These are phyloP conservation scores for Stagonosporopsis vannaccii DNA, from an alignment of 2,329 filamentous ascomycete species.

Conservation along the genomic window DNA sequence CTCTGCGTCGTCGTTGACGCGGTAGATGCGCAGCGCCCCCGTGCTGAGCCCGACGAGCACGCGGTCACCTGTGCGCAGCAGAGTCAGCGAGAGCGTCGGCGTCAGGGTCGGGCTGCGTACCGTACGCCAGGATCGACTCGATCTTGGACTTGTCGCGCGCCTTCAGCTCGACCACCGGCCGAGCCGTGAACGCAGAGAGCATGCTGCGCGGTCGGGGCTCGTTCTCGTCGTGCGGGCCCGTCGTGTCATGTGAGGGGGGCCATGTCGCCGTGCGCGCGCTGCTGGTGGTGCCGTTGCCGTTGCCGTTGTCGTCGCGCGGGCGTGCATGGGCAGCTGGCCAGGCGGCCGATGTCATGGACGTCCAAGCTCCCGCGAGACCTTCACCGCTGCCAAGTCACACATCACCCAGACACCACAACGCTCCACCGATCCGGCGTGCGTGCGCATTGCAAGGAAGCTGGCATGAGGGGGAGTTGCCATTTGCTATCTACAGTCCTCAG, in stretches of 20 bases:
- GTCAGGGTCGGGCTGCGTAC: conserved; percentile 54
- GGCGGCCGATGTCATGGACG: conserved; percentile 35
- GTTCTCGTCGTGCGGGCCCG: not conserved
- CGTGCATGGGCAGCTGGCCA: too few species aligned
- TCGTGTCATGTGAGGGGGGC: conserved; percentile 22
- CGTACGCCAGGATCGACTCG: conserved; percentile 92
- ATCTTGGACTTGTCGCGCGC: conserved; percentile 96
- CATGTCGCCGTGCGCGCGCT: conserved; percentile 26
- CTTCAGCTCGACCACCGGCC: conserved; percentile 95
- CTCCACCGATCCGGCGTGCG: too few species aligned
- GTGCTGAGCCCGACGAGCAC: conserved; percentile 92
- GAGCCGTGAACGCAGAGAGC: conserved; percentile 97
- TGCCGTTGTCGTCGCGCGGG: conserved; percentile 2
- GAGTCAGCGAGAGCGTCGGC: conserved; percentile 28
- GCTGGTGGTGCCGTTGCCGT: conserved; percentile 29
- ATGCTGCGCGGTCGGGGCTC: conserved; percentile 57
- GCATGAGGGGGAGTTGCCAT: conserved; percentile 35
- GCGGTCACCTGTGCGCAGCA: conserved; percentile 71
- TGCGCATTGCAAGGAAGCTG: too few species aligned
- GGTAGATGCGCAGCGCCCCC: conserved; percentile 87
- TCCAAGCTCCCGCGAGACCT: conserved; percentile 9
- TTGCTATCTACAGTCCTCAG: conserved; percentile 37
- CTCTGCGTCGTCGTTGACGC: conserved; percentile 74
- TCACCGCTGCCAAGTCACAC: not conserved
- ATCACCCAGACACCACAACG: too few species aligned